These are phyloP conservation scores for Rhododendron henanense DNA, from an alignment of 148 eudicot genomes.

Conservation along the genomic window DNA sequence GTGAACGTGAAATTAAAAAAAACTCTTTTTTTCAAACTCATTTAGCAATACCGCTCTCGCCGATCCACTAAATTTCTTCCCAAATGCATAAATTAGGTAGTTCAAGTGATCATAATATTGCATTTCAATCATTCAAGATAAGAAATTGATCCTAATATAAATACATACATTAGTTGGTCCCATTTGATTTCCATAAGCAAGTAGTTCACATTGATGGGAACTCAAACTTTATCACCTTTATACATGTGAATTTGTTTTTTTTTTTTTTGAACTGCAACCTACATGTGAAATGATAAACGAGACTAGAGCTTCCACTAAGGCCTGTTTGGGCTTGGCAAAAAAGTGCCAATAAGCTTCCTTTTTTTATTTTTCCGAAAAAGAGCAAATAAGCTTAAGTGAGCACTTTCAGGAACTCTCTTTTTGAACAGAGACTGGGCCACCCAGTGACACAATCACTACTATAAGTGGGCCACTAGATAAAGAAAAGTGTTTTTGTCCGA, in stretches of 20 bases:
- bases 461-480: neutral
- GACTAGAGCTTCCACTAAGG: conserved; percentile 15
- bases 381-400: conserved; percentile 21
- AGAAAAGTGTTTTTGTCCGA: conserved; percentile 39
- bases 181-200: conserved; percentile 12
- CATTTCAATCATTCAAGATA: too few relatives aligned
- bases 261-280: too few relatives aligned
- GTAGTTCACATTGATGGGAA: neutral
- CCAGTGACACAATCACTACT: conserved; percentile 16
- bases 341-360: conserved; percentile 19
- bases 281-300: conserved; percentile 16
- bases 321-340: conserved; percentile 17
- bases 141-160: too few relatives aligned
- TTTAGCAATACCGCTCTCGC: neutral
- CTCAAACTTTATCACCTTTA: neutral
- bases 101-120: neutral
- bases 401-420: conserved; percentile 17
- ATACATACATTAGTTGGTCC: conserved; percentile 1
- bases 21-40: neutral
- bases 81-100: conserved; percentile 12
- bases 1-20: neutral
- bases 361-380: neutral
- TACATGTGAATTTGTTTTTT: too few relatives aligned
- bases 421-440: conserved; percentile 16
- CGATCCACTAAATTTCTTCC: neutral